Percentiles rank a stretch among this genome's conserved stretches.
Evolutionary conservation across 176 grass and related monocot genomes (phyloP).

Genomic region (Rhynchospora tenuis): DNA sequence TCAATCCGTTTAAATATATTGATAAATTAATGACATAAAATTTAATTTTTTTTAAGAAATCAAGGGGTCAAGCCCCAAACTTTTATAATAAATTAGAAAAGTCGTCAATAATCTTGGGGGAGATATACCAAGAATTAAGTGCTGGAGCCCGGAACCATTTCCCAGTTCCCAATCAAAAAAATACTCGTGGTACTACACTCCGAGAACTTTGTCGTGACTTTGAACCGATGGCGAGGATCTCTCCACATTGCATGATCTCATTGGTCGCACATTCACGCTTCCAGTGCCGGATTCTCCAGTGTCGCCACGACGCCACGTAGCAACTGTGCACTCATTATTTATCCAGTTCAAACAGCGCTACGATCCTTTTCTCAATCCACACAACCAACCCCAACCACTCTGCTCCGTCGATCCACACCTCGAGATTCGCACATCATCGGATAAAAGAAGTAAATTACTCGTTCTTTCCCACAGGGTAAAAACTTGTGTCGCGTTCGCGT

Average conservation of each 20-base stretch:
- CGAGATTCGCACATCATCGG: not conserved
- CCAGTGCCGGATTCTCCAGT: not conserved
- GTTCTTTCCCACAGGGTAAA: not conserved
- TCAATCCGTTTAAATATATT: not conserved
- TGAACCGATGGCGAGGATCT: not conserved
- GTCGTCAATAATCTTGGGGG: not conserved
- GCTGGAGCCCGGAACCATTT: not conserved
- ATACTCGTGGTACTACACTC: not conserved
- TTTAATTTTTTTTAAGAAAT: too few relatives aligned
- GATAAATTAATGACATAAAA: not conserved
- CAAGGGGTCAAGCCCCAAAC: too few relatives aligned
- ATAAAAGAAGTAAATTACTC: not conserved
- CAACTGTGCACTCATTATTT: not conserved
- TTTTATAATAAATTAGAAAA: too few relatives aligned
- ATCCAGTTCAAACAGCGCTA: not conserved
- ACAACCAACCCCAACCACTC: not conserved
- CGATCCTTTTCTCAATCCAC: not conserved
- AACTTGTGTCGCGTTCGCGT: too few relatives aligned
- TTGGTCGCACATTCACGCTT: slow-evolving; percentile 10
- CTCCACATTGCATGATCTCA: not conserved
- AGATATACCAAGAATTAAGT: not conserved
- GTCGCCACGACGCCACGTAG: slow-evolving; percentile 23
- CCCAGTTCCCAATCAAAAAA: not conserved
- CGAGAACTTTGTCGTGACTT: not conserved
- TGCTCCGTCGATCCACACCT: not conserved